Evolutionary conservation across 345 rosid genomes (phyloP).

Genomic region (Luvunga scandens): DNA sequence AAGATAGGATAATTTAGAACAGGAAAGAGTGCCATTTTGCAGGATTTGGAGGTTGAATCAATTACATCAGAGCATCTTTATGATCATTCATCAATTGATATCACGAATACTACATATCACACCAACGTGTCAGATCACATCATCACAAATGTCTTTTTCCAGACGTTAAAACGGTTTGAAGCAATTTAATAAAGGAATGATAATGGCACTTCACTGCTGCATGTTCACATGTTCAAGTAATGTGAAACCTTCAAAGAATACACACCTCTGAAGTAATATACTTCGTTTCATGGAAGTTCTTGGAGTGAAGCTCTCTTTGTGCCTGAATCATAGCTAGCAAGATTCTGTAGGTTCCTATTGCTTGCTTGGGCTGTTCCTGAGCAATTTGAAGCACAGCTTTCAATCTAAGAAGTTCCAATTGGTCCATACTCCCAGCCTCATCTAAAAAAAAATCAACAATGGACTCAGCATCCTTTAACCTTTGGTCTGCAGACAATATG

Average conservation of each 20-base stretch:
- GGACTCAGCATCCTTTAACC: slow-evolving; percentile 72
- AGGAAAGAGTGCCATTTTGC: neutral
- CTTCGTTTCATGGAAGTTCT: slow-evolving; percentile 28
- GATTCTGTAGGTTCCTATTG: slow-evolving; percentile 80
- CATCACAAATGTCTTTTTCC: neutral
- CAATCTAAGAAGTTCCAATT: slow-evolving; percentile 72
- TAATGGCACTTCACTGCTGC: neutral
- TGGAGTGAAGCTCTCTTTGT: slow-evolving; percentile 51
- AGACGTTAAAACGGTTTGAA: neutral
- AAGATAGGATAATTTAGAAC: slow-evolving; percentile 1
- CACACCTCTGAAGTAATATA: slow-evolving; percentile 44
- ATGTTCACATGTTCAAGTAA: neutral
- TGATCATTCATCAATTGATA: neutral
- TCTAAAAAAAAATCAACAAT: slow-evolving; percentile 70
- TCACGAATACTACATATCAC: neutral
- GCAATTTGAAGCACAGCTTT: slow-evolving; percentile 79
- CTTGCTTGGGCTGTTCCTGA: slow-evolving; percentile 80
- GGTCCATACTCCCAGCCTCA: slow-evolving; percentile 64
- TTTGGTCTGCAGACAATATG: slow-evolving; percentile 67
- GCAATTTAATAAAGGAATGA: neutral
- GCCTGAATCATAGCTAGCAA: slow-evolving; percentile 74
- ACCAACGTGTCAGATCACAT: neutral
- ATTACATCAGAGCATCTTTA: neutral
- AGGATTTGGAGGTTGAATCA: neutral
- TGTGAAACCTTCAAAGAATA: neutral